These are phyloP conservation scores for Amanita phalloides DNA, from an alignment of 768 basidiomycete species.

Conservation along the genomic window DNA sequence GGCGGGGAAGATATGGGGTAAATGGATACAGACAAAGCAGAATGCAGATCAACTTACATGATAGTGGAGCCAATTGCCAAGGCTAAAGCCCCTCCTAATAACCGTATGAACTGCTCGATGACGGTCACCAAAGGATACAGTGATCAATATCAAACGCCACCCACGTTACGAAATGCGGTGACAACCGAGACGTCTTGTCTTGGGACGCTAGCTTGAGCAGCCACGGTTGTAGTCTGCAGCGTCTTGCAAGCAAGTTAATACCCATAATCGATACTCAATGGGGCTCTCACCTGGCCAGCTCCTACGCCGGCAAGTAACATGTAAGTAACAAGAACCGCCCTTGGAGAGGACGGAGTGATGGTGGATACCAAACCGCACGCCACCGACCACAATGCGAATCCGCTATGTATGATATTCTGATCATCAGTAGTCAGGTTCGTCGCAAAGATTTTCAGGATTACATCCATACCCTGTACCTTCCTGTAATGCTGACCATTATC, in stretches of 20 bases:
- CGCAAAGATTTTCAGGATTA: not conserved
- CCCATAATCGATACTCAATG: not conserved
- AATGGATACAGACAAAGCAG: not conserved
- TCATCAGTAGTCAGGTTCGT: not conserved
- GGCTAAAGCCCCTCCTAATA: constrained; percentile 60
- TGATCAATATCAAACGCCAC: constrained; percentile 6
- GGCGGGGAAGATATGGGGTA: not conserved
- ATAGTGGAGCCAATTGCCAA: constrained; percentile 53
- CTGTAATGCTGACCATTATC: constrained; percentile 50
- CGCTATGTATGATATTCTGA: constrained; percentile 47
- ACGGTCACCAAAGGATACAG: not conserved
- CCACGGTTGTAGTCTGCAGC: constrained; percentile 55
- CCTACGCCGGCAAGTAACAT: constrained; percentile 53
- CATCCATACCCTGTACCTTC: constrained; percentile 40
- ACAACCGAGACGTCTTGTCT: constrained; percentile 71
- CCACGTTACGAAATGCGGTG: constrained; percentile 53
- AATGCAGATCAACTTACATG: constrained; percentile 22
- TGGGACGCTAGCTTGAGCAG: constrained; percentile 62
- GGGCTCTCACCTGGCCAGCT: constrained; percentile 39
- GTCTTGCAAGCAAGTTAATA: constrained; percentile 24
- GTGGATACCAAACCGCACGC: constrained; percentile 66
- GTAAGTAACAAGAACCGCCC: constrained; percentile 43
- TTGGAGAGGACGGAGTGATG: constrained; percentile 34
- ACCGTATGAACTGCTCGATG: constrained; percentile 44
- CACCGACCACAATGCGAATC: constrained; percentile 60